Evolutionary conservation across 2,329 filamentous ascomycete genomes (phyloP).

Genomic region (Neofusicoccum umdonicola): DNA sequence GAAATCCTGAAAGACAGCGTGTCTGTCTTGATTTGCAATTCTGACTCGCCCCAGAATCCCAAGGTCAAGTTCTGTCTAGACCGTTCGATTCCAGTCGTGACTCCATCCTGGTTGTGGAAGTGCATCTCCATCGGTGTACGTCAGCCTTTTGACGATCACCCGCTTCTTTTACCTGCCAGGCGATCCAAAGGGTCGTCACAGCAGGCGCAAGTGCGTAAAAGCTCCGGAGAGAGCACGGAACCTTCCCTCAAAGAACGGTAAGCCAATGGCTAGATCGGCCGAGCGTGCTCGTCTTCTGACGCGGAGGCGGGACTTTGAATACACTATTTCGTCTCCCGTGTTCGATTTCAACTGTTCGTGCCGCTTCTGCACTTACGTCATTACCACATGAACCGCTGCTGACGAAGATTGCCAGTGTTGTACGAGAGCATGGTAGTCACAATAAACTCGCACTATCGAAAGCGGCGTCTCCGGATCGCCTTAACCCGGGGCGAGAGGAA

Average conservation of each 20-base stretch:
- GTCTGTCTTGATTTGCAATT: constrained; percentile 76
- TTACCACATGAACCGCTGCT: not conserved
- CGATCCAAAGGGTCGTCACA: not conserved
- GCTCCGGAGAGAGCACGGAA: not conserved
- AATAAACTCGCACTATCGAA: constrained; percentile 13
- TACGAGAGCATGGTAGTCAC: not conserved
- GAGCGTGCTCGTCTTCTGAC: not conserved
- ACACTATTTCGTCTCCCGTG: not conserved
- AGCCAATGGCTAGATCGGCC: not conserved
- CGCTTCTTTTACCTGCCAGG: constrained; percentile 23
- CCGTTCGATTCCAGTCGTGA: constrained; percentile 78
- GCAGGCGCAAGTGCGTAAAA: not conserved
- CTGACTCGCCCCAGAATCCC: constrained; percentile 58
- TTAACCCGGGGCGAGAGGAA: not conserved
- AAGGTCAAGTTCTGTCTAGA: constrained; percentile 76
- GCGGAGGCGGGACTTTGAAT: not conserved
- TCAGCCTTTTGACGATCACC: constrained; percentile 17
- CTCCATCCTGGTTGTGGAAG: constrained; percentile 79
- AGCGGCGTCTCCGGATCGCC: not conserved
- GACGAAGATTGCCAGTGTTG: not conserved
- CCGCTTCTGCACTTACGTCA: not conserved
- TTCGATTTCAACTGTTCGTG: constrained; percentile 1
- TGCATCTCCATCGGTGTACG: constrained; percentile 34
- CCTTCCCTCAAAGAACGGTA: constrained; percentile 5
- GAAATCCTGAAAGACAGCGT: constrained; percentile 70